phyloP scores from a whole-genome alignment of 139 green algal genomes.

The Chlorella sp. region DNA sequence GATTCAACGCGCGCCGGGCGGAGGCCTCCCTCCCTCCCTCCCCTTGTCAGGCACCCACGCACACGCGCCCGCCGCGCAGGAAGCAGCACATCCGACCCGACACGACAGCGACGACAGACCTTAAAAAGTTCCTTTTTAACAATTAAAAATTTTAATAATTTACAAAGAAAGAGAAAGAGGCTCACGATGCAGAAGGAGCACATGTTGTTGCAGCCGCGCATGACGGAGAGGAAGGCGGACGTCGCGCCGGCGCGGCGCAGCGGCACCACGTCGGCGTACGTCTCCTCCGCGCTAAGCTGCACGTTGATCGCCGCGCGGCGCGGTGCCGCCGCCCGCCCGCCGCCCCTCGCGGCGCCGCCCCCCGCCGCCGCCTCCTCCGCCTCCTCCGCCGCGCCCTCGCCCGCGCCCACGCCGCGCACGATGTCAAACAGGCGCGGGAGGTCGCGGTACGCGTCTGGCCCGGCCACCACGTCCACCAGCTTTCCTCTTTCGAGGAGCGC shows the following conservation, averaged over 20 bases:
- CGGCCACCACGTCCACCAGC: constrained; percentile 89
- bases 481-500: constrained; percentile 66
- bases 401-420: constrained; percentile 43
- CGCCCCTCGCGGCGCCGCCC: background rate
- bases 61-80: no score
- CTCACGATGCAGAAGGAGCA: constrained; percentile 94
- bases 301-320: constrained; percentile 74
- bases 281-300: constrained; percentile 82
- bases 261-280: constrained; percentile 87
- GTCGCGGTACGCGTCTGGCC: constrained; percentile 90
- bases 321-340: background rate
- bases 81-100: no score
- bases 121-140: no score
- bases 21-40: no score
- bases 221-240: constrained; percentile 81
- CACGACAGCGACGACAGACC: no score
- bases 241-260: constrained; percentile 47
- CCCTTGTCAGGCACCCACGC: no score
- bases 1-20: no score
- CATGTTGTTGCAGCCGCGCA: constrained; percentile 92
- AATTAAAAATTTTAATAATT: no score
- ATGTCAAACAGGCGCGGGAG: constrained; percentile 77
- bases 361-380: background rate
- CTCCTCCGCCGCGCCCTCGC: no score
- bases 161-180: no score